A percentile compares a stretch with the other conserved stretches of the same genome.
Evolutionary conservation across 441 rosid species (phyloP).

Genomic region (Euphorbia celastroides): DNA sequence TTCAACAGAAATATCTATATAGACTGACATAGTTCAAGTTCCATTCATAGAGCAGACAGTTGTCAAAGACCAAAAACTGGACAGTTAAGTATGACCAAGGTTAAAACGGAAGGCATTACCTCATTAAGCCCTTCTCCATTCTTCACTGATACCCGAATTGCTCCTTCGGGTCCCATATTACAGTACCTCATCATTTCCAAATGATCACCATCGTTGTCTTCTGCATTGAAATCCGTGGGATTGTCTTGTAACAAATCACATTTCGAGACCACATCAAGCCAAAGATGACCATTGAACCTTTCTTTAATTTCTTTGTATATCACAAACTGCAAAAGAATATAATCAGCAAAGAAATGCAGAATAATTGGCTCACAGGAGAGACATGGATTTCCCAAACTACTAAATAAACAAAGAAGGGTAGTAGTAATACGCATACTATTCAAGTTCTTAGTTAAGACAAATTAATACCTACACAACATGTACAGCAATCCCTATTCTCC

Average conservation of each 20-base stretch:
- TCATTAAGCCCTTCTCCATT: conserved; percentile 58
- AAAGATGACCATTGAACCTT: conserved; percentile 60
- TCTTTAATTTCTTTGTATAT: conserved; percentile 77
- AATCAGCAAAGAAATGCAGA: conserved; percentile 8
- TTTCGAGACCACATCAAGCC: conserved; percentile 91
- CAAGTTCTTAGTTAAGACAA: not conserved
- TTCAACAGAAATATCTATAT: not conserved
- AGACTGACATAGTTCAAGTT: not conserved
- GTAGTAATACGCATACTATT: not conserved
- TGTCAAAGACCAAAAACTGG: not conserved
- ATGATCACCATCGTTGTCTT: conserved; percentile 42
- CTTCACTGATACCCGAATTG: conserved; percentile 64
- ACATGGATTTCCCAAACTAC: too few relatives aligned
- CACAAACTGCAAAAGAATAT: conserved; percentile 43
- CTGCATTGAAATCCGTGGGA: conserved; percentile 47
- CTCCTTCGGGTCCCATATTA: conserved; percentile 66
- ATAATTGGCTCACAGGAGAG: not conserved
- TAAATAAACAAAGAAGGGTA: not conserved
- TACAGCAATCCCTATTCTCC: not conserved
- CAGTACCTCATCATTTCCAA: conserved; percentile 51
- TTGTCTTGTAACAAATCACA: conserved; percentile 69
- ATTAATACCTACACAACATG: not conserved
- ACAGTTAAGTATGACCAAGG: not conserved
- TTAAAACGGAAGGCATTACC: conserved; percentile 30
- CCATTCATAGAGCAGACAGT: too few relatives aligned